A percentile compares a stretch with the other conserved stretches of the same genome.
Evolutionary conservation across 2,329 filamentous ascomycete species (phyloP).

Genomic region (Venturia carpophila): DNA sequence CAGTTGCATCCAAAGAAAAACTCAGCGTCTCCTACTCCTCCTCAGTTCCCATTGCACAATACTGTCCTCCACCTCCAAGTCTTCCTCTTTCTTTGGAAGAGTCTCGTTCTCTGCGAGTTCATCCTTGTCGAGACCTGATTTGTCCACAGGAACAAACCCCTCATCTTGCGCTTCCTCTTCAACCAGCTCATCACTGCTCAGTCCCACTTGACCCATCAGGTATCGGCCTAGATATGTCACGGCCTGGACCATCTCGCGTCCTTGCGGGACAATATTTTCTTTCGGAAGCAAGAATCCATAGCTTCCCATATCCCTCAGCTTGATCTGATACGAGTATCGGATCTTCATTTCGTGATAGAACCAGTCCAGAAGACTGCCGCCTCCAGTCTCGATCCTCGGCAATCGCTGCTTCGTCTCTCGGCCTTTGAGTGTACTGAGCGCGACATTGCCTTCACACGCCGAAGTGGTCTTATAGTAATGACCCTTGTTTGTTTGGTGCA

Average conservation of each 20-base stretch:
- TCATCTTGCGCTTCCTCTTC: constrained; percentile 10
- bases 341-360: constrained; percentile 84
- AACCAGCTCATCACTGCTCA: constrained; percentile 8
- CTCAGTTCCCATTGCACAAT: constrained; percentile 10
- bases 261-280: constrained; percentile 80
- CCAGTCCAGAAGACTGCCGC: constrained; percentile 86
- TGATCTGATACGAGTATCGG: constrained; percentile 85
- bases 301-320: constrained; percentile 83
- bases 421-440: constrained; percentile 26
- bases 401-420: constrained; percentile 31
- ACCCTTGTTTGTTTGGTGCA: constrained; percentile 70
- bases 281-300: constrained; percentile 88
- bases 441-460: constrained; percentile 74
- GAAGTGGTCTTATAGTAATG: constrained; percentile 56
- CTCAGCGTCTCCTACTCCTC: constrained; percentile 6
- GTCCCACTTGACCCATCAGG: constrained; percentile 39
- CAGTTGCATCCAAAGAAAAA: not conserved
- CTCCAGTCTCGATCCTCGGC: constrained; percentile 61
- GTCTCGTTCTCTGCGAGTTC: not conserved
- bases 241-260: constrained; percentile 77
- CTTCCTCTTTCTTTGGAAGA: not conserved
- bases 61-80: not conserved
- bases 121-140: not conserved
- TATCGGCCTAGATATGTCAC: constrained; percentile 79
- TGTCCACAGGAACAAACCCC: not conserved